Evolutionary conservation across 352 stramenopile species (phyloP), one percentile per base, ranked within the genome.

Genomic region (Globisporangium yorkense): DNA sequence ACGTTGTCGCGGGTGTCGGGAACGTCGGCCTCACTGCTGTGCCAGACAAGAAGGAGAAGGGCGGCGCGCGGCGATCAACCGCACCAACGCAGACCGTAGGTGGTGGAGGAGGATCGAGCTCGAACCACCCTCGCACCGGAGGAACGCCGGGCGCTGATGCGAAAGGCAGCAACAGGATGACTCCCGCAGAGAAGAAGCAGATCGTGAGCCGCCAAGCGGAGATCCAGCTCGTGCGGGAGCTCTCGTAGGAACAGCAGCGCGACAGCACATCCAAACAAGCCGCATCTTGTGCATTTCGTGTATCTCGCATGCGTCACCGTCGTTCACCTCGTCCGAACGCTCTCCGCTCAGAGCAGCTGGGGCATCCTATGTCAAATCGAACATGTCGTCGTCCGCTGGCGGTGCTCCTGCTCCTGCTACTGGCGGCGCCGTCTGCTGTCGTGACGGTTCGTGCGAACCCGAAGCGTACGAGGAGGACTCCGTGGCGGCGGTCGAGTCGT

Each of bases 201-300:
- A 59, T 61, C 9, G 51, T 74, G 43, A 66, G 61, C 13, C 68
- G 70, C 55, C 67, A 65, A 53, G 63, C 84, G 54, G 80, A 88
- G 37, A 87, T 88, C 37, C 67, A 72, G 56, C 65, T 84, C 37
- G 78, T 90, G 40, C 72, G 75, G 16, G 70, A 88, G 24, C 63
- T 84, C 10, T 69, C 29, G 54, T 87, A 69, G 54, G 67, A 54
- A 60, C 8, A 55, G 6, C n/a, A n/a, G n/a, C n/a, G n/a, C n/a
- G n/a, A n/a, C n/a, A n/a, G n/a, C n/a, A n/a, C n/a, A n/a, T n/a
- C n/a, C n/a, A n/a, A n/a, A n/a, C n/a, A n/a, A n/a, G n/a, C n/a
- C n/a, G n/a, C n/a, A n/a, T n/a, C n/a, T n/a, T n/a, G n/a, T n/a
- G n/a, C n/a, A n/a, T n/a, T n/a, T n/a, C n/a, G n/a, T n/a, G n/a